phyloP scores from a whole-genome alignment of 129 eudicot genomes.

The sunflower (Helianthus annuus) region HanXRQr2.0-SUNRISE NC_035446.2:167404039-167404538 shows the following conservation, averaged over 20 bases:
- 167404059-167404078: too few relatives aligned
- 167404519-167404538: slow-evolving; percentile 13
- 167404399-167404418: not conserved
- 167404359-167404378: not conserved
- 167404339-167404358: not conserved
- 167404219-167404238: too few relatives aligned
- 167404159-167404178: too few relatives aligned
- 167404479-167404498: not conserved
- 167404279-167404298: not conserved
- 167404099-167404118: too few relatives aligned
- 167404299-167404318: not conserved
- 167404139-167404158: too few relatives aligned
- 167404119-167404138: too few relatives aligned
- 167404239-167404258: too few relatives aligned
- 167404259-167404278: too few relatives aligned
- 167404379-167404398: not conserved
- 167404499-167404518: not conserved
- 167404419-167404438: slow-evolving; percentile 20
- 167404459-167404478: not conserved
- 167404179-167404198: too few relatives aligned
- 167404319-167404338: not conserved
- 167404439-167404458: not conserved
- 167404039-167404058: too few relatives aligned
- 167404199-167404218: too few relatives aligned
- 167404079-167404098: too few relatives aligned